A percentile compares a stretch with the other conserved stretches of the same genome.
These are phyloP conservation scores for Mucor racemosus DNA, from an alignment of 371 early-diverging fungal genomes.

Conservation along the genomic window DNA sequence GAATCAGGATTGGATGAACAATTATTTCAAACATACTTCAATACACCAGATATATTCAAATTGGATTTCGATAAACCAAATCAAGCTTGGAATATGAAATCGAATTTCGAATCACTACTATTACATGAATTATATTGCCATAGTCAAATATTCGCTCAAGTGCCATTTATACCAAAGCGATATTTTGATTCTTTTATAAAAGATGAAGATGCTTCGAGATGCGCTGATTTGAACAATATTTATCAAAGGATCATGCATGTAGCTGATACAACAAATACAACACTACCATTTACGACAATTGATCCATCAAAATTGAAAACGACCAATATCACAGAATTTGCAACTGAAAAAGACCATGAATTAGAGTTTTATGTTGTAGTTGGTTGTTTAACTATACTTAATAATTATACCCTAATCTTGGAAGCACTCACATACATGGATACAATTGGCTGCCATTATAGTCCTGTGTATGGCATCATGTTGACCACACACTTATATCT, in stretches of 20 bases:
- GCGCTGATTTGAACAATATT: conserved; percentile 32
- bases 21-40: conserved; percentile 35
- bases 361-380: conserved; percentile 34
- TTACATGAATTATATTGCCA: conserved; percentile 39
- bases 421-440: conserved; percentile 38
- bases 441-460: conserved; percentile 42
- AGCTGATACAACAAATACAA: not conserved
- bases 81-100: conserved; percentile 18
- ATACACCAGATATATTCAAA: conserved; percentile 38
- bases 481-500: conserved; percentile 35
- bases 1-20: conserved; percentile 30
- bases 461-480: conserved; percentile 38
- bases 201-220: conserved; percentile 25
- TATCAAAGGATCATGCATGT: conserved; percentile 24
- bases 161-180: conserved; percentile 43
- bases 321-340: not conserved
- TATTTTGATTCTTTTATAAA: conserved; percentile 28
- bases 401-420: conserved; percentile 40
- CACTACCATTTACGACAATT: not conserved
- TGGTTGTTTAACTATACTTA: conserved; percentile 28
- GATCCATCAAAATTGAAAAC: not conserved
- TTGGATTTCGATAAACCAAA: conserved; percentile 23
- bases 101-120: conserved; percentile 36
- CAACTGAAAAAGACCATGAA: conserved; percentile 18
- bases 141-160: conserved; percentile 34